Base-by-base conservation (phyloP, 176 grass and related monocot species). In the Aegilops tauschii region DNA sequence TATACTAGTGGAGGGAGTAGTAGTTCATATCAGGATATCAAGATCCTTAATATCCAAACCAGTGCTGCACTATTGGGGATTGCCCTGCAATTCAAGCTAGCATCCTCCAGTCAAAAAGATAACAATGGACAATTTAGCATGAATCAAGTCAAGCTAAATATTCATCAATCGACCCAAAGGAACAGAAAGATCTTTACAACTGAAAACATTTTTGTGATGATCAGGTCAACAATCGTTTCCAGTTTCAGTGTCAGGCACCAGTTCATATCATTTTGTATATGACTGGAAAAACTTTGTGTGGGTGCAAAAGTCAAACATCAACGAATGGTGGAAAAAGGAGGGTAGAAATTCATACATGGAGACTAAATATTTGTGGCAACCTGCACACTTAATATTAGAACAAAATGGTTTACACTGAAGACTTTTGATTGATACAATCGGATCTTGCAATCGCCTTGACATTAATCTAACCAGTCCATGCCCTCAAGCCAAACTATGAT, bases 81-180 rank as follows among this genome's bases (percentile, higher is more conserved):
- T 44, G 40, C 10, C 42, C 42, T 45, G 42, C 42, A 45, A 45
- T 45, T 45, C 42, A 45, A 45, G 11, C 40, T 44, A 44, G 40
- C 40, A 44, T 11, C 9, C 40, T 44, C 40, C 40, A 44, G 40
- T 44, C 40, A 74, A 61, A 95, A 88, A 14, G 58, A 86, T 83
- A n/a, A 87, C 87, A 31, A 82, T 80, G 28, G 66, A 76, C 12
- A 5, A 17, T 83, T 39, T 4, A 23, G 36, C 16, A 82, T 76
- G 63, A 92, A 12, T 36, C 80, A 68, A 69, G 49, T 49, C 66
- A 90, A 90, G 63, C 12, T 27, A 85, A 32, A 72, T 83, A 58
- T 32, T 50, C 31, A 28, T 13, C 52, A 63, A 13, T 25, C 9
- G 7, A 80, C 63, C 63, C 50, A 54, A 18, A 54, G 50, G 50